These are phyloP conservation scores for Euphorbia schlechtendalii DNA, from an alignment of 441 rosid genomes.

Conservation along the genomic window DNA sequence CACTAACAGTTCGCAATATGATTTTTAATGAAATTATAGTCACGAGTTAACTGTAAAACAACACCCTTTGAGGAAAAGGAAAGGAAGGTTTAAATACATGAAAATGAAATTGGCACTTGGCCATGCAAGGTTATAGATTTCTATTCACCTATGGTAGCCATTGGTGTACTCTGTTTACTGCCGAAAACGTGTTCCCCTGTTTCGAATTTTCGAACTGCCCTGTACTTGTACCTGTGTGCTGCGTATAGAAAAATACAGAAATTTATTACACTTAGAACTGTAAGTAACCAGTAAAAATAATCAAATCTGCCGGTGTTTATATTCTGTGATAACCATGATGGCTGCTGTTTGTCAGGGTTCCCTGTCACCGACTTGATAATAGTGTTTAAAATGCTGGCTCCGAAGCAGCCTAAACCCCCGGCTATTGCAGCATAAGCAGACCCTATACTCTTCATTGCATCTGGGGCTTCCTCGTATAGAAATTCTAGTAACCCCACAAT, in stretches of 20 bases:
- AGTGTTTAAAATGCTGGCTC: slow-evolving; percentile 65
- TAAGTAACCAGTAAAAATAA: slow-evolving; percentile 72
- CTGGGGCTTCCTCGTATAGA: slow-evolving; percentile 85
- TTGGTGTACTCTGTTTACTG: slow-evolving; percentile 27
- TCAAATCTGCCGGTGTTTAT: slow-evolving; percentile 74
- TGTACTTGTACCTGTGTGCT: slow-evolving; percentile 58
- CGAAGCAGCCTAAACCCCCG: slow-evolving; percentile 84
- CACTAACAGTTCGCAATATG: background rate
- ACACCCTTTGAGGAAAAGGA: background rate
- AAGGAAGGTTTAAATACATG: background rate
- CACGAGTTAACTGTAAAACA: background rate
- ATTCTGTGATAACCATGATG: slow-evolving; percentile 80
- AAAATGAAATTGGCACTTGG: background rate
- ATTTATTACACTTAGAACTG: slow-evolving; percentile 55
- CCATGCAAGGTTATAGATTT: background rate
- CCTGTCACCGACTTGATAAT: slow-evolving; percentile 60
- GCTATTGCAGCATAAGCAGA: slow-evolving; percentile 54
- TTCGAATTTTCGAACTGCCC: slow-evolving; percentile 33
- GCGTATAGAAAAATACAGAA: slow-evolving; percentile 58
- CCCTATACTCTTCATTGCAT: slow-evolving; percentile 96
- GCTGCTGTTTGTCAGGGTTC: slow-evolving; percentile 26
- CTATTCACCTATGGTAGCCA: slow-evolving; percentile 11
- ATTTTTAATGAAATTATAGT: background rate
- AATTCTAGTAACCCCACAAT: slow-evolving; percentile 77
- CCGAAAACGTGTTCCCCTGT: slow-evolving; percentile 18